These are phyloP conservation scores for Mortierella sp. DNA, from an alignment of 371 early-diverging fungal species.

Conservation along the genomic window DNA sequence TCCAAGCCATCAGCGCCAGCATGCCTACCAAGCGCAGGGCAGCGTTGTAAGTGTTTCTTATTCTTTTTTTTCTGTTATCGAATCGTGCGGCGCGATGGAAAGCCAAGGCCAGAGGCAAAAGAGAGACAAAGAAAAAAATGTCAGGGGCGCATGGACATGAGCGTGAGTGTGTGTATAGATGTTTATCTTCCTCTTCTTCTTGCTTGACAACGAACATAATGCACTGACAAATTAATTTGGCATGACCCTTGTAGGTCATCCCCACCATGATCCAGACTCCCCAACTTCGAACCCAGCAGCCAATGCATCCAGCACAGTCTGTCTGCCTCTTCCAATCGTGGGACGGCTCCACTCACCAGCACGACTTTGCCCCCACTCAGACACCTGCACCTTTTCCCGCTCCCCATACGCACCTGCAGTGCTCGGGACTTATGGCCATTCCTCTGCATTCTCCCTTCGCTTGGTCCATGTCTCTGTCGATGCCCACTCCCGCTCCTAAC, in stretches of 20 bases:
- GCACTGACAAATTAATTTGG: not conserved
- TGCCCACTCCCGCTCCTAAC: not conserved
- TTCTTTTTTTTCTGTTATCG: not conserved
- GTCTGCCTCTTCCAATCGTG: not conserved
- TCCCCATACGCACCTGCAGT: not conserved
- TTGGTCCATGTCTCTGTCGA: not conserved
- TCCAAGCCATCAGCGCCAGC: not conserved
- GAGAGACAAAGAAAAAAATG: not conserved
- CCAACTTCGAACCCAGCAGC: slow-evolving; percentile 1
- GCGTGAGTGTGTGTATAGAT: not conserved
- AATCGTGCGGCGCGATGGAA: not conserved
- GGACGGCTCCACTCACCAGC: not conserved
- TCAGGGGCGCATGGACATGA: not conserved
- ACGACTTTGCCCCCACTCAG: not conserved
- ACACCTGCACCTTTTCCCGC: not conserved
- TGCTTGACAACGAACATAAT: not conserved
- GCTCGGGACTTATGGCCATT: not conserved
- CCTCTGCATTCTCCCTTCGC: not conserved
- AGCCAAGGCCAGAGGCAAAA: not conserved
- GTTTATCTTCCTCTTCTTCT: not conserved
- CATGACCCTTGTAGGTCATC: not conserved
- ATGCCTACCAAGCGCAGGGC: not conserved
- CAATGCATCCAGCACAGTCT: not conserved
- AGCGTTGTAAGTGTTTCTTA: not conserved
- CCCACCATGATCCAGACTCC: not conserved